These are phyloP conservation scores for Eucalyptus sideroxylon DNA, from an alignment of 345 rosid species.

Conservation along the genomic window DNA sequence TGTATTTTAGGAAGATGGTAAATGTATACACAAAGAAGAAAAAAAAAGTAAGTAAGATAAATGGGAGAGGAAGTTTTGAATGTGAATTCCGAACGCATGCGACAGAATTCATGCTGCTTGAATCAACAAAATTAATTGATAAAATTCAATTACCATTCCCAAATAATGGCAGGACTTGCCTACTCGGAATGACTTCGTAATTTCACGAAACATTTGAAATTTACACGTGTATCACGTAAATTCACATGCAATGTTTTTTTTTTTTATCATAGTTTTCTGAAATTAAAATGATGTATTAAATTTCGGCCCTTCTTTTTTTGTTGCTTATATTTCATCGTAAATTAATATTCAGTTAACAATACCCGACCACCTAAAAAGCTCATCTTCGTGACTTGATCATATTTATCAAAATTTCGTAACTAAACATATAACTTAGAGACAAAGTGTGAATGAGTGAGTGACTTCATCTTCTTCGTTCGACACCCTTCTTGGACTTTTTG, in stretches of 20 bases:
- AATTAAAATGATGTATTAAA: not conserved
- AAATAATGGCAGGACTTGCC: not conserved
- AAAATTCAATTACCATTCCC: not conserved
- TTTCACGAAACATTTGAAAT: not conserved
- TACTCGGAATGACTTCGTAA: not conserved
- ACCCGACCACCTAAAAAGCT: not conserved
- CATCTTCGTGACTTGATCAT: accelerated
- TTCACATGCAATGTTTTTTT: not conserved
- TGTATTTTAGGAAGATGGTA: not conserved
- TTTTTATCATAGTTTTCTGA: not conserved
- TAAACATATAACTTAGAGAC: not conserved
- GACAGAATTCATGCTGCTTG: too few relatives aligned
- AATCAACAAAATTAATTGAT: not conserved
- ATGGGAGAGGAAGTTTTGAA: not conserved
- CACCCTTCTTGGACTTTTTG: not conserved
- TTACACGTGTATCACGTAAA: not conserved
- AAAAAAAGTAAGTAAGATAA: not conserved
- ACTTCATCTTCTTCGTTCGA: not conserved
- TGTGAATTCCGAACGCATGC: too few relatives aligned
- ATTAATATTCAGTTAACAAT: too few relatives aligned
- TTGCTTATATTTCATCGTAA: not conserved
- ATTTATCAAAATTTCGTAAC: not conserved
- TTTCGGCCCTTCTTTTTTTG: not conserved
- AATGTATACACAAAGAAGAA: not conserved
- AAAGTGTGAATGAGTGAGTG: not conserved